phyloP scores from a whole-genome alignment of 2,329 filamentous ascomycete species.

The Pestalotiopsis sp. region DNA sequence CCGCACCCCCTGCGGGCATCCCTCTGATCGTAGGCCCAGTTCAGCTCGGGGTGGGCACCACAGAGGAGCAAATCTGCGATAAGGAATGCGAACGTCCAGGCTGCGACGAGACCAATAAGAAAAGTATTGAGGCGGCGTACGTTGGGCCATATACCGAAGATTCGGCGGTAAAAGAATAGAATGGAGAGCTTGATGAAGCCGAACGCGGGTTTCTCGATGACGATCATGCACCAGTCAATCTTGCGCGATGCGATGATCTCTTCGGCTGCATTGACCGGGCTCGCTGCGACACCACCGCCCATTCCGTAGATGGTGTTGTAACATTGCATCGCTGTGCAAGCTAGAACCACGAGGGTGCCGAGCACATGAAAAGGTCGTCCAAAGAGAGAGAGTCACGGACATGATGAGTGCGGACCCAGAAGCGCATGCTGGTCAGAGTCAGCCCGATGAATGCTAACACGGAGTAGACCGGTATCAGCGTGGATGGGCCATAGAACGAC shows the following conservation, averaged over 20 bases:
- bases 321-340: background rate
- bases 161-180: constrained; percentile 14
- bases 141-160: constrained; percentile 1
- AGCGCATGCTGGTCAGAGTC: background rate
- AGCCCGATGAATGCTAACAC: background rate
- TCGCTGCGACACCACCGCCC: background rate
- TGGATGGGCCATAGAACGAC: background rate
- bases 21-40: background rate
- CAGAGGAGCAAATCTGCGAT: background rate
- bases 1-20: background rate
- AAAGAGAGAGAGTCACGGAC: background rate
- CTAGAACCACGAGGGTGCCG: background rate
- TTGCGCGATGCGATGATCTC: constrained; percentile 7
- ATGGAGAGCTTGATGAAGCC: constrained; percentile 18
- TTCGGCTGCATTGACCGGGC: background rate
- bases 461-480: constrained; percentile 1
- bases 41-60: background rate
- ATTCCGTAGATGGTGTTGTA: background rate
- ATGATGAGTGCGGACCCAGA: background rate
- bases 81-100: background rate
- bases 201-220: constrained; percentile 17
- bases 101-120: background rate
- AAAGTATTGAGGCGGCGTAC: background rate
- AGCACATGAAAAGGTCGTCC: background rate
- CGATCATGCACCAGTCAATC: constrained; percentile 17